A percentile compares a stretch with the other conserved stretches of the same genome.
phyloP scores from a whole-genome alignment of 352 stramenopile species.

The Pseudoperonospora humuli region DNA sequence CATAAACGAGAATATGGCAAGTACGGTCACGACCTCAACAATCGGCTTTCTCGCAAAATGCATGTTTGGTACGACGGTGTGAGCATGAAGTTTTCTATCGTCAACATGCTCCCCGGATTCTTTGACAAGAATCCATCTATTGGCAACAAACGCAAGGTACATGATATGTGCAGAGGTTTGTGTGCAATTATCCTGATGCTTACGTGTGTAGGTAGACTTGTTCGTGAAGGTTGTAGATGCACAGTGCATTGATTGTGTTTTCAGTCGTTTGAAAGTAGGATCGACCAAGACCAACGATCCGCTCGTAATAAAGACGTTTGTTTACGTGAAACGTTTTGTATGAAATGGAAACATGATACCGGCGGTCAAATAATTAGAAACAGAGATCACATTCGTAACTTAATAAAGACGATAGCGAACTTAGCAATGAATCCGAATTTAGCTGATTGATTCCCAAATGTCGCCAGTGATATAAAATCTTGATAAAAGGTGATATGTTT shows the following conservation, averaged over 20 bases:
- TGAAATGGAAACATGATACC: slow-evolving; percentile 3
- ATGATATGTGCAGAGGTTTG: too few relatives aligned
- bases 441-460: too few relatives aligned
- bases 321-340: slow-evolving; percentile 4
- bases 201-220: slow-evolving; percentile 2
- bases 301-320: slow-evolving; percentile 10
- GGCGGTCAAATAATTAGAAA: too few relatives aligned
- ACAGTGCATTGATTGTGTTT: slow-evolving; percentile 4
- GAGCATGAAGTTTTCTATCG: slow-evolving; percentile 6
- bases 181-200: slow-evolving; percentile 3
- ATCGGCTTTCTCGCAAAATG: slow-evolving; percentile 3
- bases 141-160: slow-evolving; percentile 8
- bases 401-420: too few relatives aligned
- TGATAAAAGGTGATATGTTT: too few relatives aligned
- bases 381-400: too few relatives aligned
- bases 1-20: slow-evolving; percentile 1
- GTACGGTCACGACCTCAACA: slow-evolving; percentile 3
- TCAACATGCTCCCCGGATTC: slow-evolving; percentile 7
- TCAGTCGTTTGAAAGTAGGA: slow-evolving; percentile 11
- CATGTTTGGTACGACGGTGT: slow-evolving; percentile 1
- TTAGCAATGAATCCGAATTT: too few relatives aligned
- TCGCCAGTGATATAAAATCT: too few relatives aligned
- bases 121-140: slow-evolving; percentile 8
- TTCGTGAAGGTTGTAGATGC: slow-evolving; percentile 11
- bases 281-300: slow-evolving; percentile 9